phyloP scores from a whole-genome alignment of 1,139 yeast genomes.

The Eremothecium sinecaudum region DNA sequence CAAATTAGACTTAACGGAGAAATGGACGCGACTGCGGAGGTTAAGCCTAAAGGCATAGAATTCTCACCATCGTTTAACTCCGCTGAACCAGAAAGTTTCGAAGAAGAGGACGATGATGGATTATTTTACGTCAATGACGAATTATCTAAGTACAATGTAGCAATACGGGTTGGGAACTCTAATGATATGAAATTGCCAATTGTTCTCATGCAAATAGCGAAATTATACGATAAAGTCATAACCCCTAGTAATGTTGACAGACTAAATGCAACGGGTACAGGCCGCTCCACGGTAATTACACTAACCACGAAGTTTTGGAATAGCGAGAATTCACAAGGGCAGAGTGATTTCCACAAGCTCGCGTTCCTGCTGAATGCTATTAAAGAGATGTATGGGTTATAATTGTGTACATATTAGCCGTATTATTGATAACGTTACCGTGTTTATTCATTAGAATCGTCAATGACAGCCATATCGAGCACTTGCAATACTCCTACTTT shows the following conservation, averaged over 20 bases:
- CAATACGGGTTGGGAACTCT: conserved; percentile 25
- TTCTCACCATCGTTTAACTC: conserved; percentile 12
- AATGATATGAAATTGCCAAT: conserved; percentile 27
- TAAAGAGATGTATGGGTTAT: conserved; percentile 23
- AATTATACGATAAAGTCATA: conserved; percentile 20
- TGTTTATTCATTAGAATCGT: conserved; percentile 39
- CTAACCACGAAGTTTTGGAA: conserved; percentile 37
- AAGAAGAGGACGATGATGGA: conserved; percentile 12
- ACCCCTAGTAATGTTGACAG: conserved; percentile 14
- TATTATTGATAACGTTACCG: background rate
- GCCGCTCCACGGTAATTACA: conserved; percentile 32
- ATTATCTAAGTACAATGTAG: conserved; percentile 24
- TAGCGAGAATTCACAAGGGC: conserved; percentile 7
- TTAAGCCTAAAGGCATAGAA: conserved; percentile 22
- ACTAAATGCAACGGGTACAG: conserved; percentile 6
- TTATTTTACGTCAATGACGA: conserved; percentile 17
- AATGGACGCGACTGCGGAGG: conserved; percentile 34
- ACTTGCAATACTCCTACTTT: conserved; percentile 67
- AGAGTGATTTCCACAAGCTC: conserved; percentile 23
- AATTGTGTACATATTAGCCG: background rate
- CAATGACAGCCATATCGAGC: conserved; percentile 79
- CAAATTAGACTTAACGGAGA: conserved; percentile 35
- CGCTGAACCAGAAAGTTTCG: conserved; percentile 9
- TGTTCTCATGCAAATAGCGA: conserved; percentile 24
- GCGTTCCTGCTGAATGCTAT: conserved; percentile 25